Conservation (phyloP, 148 eudicot genomes). For the Tetragonia tetragonoides region DNA sequence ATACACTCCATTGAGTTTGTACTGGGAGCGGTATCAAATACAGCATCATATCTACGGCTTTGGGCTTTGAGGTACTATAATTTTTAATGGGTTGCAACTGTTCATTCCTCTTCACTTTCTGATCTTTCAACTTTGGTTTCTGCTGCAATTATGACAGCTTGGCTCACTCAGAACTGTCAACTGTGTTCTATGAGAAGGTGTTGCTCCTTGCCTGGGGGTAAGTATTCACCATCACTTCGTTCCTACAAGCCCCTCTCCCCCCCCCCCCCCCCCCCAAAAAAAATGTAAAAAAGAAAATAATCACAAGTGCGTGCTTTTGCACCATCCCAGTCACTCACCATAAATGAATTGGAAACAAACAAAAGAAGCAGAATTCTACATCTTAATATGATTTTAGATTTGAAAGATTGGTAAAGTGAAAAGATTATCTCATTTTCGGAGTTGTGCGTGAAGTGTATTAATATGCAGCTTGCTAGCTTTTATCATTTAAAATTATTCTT, state of each 20-base stretch:
- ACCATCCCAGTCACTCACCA: not conserved
- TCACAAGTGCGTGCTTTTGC: not conserved
- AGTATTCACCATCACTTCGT: conserved; percentile 25
- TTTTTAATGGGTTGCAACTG: not conserved
- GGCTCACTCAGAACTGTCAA: conserved; percentile 98
- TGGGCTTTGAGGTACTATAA: conserved; percentile 83
- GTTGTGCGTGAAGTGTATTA: not conserved
- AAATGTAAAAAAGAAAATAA: not conserved
- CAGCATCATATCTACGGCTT: conserved; percentile 96
- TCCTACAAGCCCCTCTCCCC: not conserved
- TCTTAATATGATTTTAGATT: not conserved
- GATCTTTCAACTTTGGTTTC: conserved; percentile 14
- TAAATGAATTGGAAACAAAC: not conserved
- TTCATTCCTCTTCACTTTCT: not conserved
- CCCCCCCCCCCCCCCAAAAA: not conserved
- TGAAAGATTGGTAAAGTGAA: not conserved
- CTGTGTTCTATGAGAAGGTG: conserved; percentile 98
- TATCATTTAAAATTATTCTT: too few species aligned
- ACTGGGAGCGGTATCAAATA: conserved; percentile 96
- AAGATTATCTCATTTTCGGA: not conserved
- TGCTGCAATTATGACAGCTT: conserved; percentile 51
- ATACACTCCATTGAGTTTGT: conserved; percentile 99
- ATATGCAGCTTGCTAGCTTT: too few species aligned
- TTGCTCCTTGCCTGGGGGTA: conserved; percentile 98
- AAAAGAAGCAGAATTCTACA: not conserved